These are phyloP conservation scores for Saccharomycopsis microspora DNA, from an alignment of 805 yeast species.

Conservation along the genomic window DNA sequence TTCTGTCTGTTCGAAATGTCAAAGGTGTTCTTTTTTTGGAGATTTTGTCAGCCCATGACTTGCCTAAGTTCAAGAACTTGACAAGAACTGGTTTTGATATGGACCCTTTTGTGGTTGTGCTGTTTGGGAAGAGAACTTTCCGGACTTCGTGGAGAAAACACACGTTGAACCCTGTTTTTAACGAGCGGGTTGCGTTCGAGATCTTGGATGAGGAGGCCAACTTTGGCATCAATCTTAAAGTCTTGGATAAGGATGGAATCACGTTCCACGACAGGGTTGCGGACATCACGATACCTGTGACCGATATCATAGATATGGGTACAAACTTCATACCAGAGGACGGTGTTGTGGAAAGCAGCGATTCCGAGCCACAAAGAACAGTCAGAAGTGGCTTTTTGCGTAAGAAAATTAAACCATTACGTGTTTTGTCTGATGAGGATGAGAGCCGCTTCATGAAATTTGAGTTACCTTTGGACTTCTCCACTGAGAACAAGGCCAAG, in stretches of 20 bases:
- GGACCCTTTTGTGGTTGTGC: slow-evolving; percentile 92
- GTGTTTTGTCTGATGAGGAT: slow-evolving; percentile 11
- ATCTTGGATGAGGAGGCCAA: slow-evolving; percentile 52
- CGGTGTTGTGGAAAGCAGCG: too few relatives aligned
- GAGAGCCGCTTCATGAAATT: slow-evolving; percentile 19
- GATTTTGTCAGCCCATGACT: slow-evolving; percentile 56
- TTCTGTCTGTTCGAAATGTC: slow-evolving; percentile 28
- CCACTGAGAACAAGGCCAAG: slow-evolving; percentile 12
- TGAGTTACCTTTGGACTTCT: slow-evolving; percentile 26
- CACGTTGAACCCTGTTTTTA: slow-evolving; percentile 69
- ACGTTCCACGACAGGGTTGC: slow-evolving; percentile 82
- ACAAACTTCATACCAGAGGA: slow-evolving; percentile 1
- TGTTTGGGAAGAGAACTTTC: slow-evolving; percentile 81
- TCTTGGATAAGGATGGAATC: slow-evolving; percentile 76
- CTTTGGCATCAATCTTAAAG: slow-evolving; percentile 57
- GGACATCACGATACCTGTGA: slow-evolving; percentile 42
- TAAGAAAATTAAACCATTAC: slow-evolving; percentile 15
- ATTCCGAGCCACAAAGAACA: not conserved
- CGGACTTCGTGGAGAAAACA: slow-evolving; percentile 80
- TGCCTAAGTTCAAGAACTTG: slow-evolving; percentile 64
- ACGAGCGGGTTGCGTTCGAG: slow-evolving; percentile 74
- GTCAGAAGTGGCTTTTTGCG: slow-evolving; percentile 14
- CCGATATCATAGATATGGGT: slow-evolving; percentile 29
- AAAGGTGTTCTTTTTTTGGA: slow-evolving; percentile 72
- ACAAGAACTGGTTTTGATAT: slow-evolving; percentile 75